Percentiles rank a stretch among this genome's conserved stretches.
Conservation (phyloP, 2,329 filamentous ascomycete genomes). For the Colletotrichum camelliae region DNA sequence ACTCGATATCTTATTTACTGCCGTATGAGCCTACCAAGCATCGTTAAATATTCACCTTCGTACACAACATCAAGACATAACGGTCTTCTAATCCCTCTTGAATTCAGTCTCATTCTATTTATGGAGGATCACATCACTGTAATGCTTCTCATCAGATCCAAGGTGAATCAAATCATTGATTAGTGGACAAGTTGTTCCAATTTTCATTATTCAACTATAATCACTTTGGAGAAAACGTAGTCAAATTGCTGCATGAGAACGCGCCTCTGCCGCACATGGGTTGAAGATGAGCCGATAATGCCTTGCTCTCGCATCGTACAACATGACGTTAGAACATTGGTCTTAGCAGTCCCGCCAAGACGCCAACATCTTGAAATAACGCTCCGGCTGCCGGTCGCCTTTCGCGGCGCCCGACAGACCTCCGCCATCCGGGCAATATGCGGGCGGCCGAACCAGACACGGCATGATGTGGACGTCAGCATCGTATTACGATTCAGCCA, state of each 20-base stretch:
- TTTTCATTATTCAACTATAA: not conserved
- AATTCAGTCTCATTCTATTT: too few relatives aligned
- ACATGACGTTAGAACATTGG: not conserved
- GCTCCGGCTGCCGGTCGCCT: not conserved
- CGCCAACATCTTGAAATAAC: not conserved
- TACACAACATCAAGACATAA: too few relatives aligned
- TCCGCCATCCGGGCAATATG: not conserved
- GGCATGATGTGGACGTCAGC: not conserved
- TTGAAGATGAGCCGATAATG: not conserved
- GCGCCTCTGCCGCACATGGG: not conserved
- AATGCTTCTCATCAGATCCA: not conserved
- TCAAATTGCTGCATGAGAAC: not conserved
- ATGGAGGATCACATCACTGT: too few relatives aligned
- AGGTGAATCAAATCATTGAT: not conserved
- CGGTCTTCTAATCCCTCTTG: too few relatives aligned
- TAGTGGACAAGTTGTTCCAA: accelerated
- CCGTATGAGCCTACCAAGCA: too few relatives aligned
- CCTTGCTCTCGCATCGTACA: not conserved
- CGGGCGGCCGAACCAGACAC: not conserved
- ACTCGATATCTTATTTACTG: too few relatives aligned
- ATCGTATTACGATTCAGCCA: not conserved
- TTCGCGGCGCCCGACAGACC: not conserved
- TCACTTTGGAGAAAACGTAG: not conserved
- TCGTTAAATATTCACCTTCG: too few relatives aligned
- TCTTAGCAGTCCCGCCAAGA: not conserved